These are phyloP conservation scores for Scutellospora calospora DNA, from an alignment of 371 early-diverging fungal genomes.

Conservation along the genomic window DNA sequence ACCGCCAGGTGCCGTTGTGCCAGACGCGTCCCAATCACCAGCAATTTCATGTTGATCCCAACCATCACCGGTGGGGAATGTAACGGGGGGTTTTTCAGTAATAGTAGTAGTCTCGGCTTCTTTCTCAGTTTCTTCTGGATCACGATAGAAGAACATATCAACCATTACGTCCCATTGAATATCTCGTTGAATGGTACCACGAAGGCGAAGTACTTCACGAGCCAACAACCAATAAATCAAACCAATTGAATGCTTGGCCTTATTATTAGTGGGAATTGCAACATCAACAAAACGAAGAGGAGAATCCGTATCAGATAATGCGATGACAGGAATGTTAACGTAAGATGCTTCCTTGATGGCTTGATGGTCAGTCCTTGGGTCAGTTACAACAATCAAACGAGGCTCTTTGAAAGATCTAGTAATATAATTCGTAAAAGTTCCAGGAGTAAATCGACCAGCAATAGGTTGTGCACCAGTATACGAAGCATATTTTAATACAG, in stretches of 20 bases:
- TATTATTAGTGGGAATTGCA: slow-evolving; percentile 99
- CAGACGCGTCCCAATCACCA: slow-evolving; percentile 47
- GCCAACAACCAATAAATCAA: slow-evolving; percentile 97
- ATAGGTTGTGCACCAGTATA: slow-evolving; percentile 98
- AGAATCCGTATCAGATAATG: slow-evolving; percentile 98
- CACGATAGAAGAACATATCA: slow-evolving; percentile 99
- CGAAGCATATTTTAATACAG: slow-evolving; percentile 98
- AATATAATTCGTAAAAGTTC: slow-evolving; percentile 99
- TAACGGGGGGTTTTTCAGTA: slow-evolving; percentile 46
- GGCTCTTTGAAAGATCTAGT: slow-evolving; percentile 99
- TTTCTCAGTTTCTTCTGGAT: slow-evolving; percentile 96
- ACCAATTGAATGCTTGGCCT: slow-evolving; percentile 98
- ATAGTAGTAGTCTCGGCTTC: slow-evolving; percentile 64
- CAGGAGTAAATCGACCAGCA: slow-evolving; percentile 99
- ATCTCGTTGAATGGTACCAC: slow-evolving; percentile 88
- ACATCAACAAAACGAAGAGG: slow-evolving; percentile 95
- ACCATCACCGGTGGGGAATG: slow-evolving; percentile 43
- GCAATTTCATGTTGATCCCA: slow-evolving; percentile 53
- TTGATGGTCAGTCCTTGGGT: slow-evolving; percentile 99
- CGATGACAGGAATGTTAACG: slow-evolving; percentile 99
- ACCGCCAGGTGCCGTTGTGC: slow-evolving; percentile 45
- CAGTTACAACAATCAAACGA: slow-evolving; percentile 96
- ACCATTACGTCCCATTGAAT: slow-evolving; percentile 94
- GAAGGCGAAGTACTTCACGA: slow-evolving; percentile 97
- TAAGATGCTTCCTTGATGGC: slow-evolving; percentile 98